Evolutionary conservation across 306 rosid species (phyloP).

Genomic region (Canavalia ensiformis): DNA sequence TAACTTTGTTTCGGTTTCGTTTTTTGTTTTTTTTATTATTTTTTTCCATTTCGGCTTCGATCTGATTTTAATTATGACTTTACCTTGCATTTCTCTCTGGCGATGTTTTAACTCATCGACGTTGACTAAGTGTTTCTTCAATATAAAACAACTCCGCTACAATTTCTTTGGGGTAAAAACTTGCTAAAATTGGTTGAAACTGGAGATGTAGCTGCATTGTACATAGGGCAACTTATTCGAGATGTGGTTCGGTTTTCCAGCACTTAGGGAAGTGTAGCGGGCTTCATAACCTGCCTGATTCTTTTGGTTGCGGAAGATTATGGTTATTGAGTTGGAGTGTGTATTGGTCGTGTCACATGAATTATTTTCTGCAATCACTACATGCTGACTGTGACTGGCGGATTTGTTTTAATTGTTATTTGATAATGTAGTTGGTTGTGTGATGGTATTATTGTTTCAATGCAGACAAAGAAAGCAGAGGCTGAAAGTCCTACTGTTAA

Average conservation of each 20-base stretch:
- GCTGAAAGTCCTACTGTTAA: constrained; percentile 52
- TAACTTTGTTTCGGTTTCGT: constrained; percentile 1
- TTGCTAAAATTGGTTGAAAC: constrained; percentile 46
- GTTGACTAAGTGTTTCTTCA: background rate
- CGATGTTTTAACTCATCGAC: constrained; percentile 11
- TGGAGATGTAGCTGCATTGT: constrained; percentile 55
- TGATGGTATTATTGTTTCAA: constrained; percentile 21
- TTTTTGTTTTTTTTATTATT: background rate
- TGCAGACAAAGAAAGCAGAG: constrained; percentile 56
- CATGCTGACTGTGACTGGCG: background rate
- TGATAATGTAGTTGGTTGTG: background rate
- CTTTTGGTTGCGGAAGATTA: background rate
- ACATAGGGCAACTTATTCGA: constrained; percentile 18
- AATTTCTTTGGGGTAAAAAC: constrained; percentile 4
- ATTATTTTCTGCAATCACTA: background rate
- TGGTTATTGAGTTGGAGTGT: constrained; percentile 1
- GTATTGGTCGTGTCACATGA: constrained; percentile 3
- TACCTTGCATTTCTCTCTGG: background rate
- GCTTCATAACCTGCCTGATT: background rate
- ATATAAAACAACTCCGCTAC: background rate
- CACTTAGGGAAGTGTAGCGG: constrained; percentile 10
- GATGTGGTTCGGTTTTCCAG: background rate
- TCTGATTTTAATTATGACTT: background rate
- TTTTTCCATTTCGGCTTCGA: constrained; percentile 26
- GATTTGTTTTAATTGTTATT: constrained; percentile 16